Conservation (phyloP, 352 stramenopile genomes). For the Hyaloperonospora brassicae region DNA sequence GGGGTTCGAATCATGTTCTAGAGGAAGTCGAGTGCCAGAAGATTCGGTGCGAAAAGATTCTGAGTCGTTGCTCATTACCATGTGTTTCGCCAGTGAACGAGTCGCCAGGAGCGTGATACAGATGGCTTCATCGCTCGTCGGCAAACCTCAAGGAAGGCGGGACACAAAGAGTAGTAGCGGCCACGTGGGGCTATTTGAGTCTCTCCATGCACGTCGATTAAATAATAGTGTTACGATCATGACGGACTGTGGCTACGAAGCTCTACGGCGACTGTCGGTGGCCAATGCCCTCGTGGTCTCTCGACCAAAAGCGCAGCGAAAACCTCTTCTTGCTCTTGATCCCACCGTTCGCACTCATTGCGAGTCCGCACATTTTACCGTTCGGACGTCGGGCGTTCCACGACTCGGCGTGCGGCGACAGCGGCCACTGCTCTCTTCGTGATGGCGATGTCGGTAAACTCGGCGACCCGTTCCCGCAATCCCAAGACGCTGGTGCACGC, state of each 20-base stretch:
- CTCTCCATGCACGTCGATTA: conserved; percentile 16
- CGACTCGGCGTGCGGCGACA: conserved; percentile 13
- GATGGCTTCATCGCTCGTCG: no score
- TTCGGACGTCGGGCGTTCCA: conserved; percentile 34
- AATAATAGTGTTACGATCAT: conserved; percentile 30
- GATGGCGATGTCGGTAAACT: conserved; percentile 25
- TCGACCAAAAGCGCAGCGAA: conserved; percentile 58
- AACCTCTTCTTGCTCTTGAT: conserved; percentile 64
- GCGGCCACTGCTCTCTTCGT: conserved; percentile 21
- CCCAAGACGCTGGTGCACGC: conserved; percentile 17
- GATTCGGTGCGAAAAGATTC: not conserved
- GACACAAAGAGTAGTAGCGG: not conserved
- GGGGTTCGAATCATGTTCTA: no score
- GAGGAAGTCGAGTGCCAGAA: not conserved
- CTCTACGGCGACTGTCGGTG: conserved; percentile 15
- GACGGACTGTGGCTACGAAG: not conserved
- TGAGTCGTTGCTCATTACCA: not conserved
- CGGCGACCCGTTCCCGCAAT: conserved; percentile 23
- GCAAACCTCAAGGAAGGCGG: not conserved
- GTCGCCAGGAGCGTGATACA: no score
- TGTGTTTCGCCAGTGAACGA: no score
- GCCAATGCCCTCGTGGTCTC: conserved; percentile 14
- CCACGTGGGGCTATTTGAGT: not conserved
- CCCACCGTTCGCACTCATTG: conserved; percentile 41
- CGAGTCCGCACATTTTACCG: conserved; percentile 50